Conservation (phyloP, 345 rosid species). For the Noccaea caerulescens region DNA sequence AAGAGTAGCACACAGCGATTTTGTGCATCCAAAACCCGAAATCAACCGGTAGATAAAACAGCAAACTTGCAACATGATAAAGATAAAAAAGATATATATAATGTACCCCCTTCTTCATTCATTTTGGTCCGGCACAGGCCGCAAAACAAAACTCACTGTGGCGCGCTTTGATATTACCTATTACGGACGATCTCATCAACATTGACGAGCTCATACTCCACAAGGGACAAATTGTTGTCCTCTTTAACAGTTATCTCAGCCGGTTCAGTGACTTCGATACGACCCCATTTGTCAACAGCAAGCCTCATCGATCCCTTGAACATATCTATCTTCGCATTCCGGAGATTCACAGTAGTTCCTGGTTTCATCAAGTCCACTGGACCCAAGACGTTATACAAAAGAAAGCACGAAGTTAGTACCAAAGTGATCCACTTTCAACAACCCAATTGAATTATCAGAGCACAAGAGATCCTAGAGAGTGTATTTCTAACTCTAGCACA, state of each 20-base stretch:
- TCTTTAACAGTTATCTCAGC: constrained; percentile 48
- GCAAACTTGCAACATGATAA: constrained; percentile 32
- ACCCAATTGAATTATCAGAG: neutral
- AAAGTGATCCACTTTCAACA: neutral
- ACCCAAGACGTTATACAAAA: neutral
- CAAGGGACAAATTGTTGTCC: constrained; percentile 52
- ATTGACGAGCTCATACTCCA: constrained; percentile 62
- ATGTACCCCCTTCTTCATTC: neutral
- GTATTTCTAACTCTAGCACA: neutral
- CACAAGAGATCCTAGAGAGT: neutral
- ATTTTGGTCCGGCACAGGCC: neutral
- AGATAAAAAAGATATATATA: constrained; percentile 1
- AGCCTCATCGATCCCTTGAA: constrained; percentile 61
- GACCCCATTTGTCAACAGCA: constrained; percentile 71
- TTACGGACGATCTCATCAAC: constrained; percentile 47
- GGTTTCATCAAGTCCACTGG: constrained; percentile 58
- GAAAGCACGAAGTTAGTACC: neutral
- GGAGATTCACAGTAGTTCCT: constrained; percentile 51
- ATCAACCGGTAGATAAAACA: constrained; percentile 28
- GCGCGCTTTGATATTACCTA: constrained; percentile 11
- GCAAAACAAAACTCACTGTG: constrained; percentile 29
- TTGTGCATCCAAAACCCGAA: constrained; percentile 5
- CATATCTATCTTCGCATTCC: constrained; percentile 64
- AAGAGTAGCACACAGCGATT: constrained; percentile 22
- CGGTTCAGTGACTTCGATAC: constrained; percentile 49